These are phyloP conservation scores for Aristolochia contorta DNA, from an alignment of 164 flowering plant species.

Conservation along the genomic window DNA sequence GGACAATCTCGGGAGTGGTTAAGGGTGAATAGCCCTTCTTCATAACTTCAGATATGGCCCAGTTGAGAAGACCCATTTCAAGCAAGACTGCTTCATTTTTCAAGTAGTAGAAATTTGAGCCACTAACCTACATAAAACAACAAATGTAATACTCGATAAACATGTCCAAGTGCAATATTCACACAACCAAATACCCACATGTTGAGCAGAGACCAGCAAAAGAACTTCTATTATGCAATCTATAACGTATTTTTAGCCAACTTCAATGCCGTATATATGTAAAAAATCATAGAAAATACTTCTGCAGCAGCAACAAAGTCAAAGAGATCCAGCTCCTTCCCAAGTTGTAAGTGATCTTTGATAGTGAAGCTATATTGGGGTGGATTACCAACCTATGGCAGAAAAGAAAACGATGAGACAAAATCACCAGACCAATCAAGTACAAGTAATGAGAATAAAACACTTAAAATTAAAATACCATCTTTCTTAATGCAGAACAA, in stretches of 20 bases:
- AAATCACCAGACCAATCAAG: background rate
- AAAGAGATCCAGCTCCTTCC: constrained; percentile 78
- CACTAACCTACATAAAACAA: constrained; percentile 61
- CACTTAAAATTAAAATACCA: constrained; percentile 25
- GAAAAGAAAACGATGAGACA: constrained; percentile 4
- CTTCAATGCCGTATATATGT: background rate
- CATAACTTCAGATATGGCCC: constrained; percentile 84
- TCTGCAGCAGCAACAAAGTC: constrained; percentile 94
- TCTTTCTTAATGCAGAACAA: constrained; percentile 50
- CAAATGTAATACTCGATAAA: background rate
- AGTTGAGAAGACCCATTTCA: constrained; percentile 81
- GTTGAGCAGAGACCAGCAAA: too few species aligned
- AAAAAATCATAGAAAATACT: constrained; percentile 30
- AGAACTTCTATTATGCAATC: too few species aligned
- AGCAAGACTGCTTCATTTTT: constrained; percentile 91
- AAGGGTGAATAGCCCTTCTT: constrained; percentile 73
- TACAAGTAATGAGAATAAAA: background rate
- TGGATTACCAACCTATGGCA: constrained; percentile 58
- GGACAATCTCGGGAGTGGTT: constrained; percentile 84
- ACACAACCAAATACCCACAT: too few species aligned
- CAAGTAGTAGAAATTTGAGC: constrained; percentile 91
- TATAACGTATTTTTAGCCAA: background rate
- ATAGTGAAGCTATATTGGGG: constrained; percentile 54
- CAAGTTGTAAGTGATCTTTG: constrained; percentile 87
- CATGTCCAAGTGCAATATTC: too few species aligned